Conservation (phyloP, 2,329 filamentous ascomycete genomes). For the Sclerotinia glacialis region DNA sequence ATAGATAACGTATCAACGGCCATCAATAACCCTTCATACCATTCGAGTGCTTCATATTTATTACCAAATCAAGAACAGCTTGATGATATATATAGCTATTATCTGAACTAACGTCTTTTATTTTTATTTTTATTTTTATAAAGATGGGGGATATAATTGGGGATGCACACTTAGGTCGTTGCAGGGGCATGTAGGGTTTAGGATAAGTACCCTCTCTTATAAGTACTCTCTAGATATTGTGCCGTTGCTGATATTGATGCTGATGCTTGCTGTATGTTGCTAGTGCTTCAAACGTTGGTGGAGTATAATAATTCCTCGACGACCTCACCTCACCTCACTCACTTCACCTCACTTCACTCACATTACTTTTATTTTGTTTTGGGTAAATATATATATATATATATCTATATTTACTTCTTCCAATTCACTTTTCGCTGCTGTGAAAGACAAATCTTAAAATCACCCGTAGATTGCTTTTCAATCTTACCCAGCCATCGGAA, state of each 20-base stretch:
- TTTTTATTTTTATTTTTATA: no score
- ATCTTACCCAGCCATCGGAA: background rate
- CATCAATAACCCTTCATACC: background rate
- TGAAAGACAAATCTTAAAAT: background rate
- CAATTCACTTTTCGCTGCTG: background rate
- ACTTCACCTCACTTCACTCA: background rate
- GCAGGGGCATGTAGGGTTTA: background rate
- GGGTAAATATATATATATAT: no score
- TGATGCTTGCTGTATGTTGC: background rate
- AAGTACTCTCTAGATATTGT: background rate
- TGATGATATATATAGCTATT: background rate
- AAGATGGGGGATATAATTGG: background rate
- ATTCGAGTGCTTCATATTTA: background rate
- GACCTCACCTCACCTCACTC: background rate
- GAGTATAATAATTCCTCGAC: background rate
- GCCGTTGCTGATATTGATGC: background rate
- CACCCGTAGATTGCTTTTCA: background rate
- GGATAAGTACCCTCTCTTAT: slow-evolving; percentile 2
- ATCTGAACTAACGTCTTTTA: background rate
- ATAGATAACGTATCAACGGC: slow-evolving; percentile 7
- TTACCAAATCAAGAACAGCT: background rate
- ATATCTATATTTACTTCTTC: no score
- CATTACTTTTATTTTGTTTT: background rate
- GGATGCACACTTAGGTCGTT: background rate
- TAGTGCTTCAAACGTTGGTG: background rate